Evolutionary conservation across 2,329 filamentous ascomycete species (phyloP).

Genomic region (Trichoderma simmonsii): DNA sequence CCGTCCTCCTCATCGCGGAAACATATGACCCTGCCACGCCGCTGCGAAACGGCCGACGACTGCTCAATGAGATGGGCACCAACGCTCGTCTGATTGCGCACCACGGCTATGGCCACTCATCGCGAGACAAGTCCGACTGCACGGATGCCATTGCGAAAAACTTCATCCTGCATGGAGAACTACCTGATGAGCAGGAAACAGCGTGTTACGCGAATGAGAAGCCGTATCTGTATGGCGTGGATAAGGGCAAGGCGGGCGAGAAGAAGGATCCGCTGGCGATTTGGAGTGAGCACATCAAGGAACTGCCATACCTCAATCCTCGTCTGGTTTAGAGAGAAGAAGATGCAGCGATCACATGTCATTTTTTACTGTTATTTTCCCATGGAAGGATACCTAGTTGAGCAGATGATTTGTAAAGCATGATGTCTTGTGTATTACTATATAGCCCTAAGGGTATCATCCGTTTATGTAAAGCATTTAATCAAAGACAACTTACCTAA

Average conservation of each 20-base stretch:
- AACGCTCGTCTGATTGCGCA: constrained; percentile 49
- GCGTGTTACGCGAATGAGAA: constrained; percentile 47
- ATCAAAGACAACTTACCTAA: neutral
- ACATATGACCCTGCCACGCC: constrained; percentile 51
- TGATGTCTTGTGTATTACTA: neutral
- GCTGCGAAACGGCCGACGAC: constrained; percentile 44
- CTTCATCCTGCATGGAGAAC: constrained; percentile 40
- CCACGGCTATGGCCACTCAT: constrained; percentile 49
- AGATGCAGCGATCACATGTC: neutral
- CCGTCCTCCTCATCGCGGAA: constrained; percentile 47
- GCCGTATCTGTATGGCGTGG: constrained; percentile 42
- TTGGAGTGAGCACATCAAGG: constrained; percentile 24
- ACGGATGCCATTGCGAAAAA: constrained; percentile 41
- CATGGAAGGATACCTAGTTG: neutral
- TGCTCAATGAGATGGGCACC: constrained; percentile 44
- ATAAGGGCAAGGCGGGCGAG: neutral
- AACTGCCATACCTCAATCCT: constrained; percentile 2
- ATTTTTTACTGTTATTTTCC: neutral
- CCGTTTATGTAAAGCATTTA: neutral
- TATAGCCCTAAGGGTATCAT: neutral
- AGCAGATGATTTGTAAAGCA: neutral
- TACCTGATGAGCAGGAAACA: constrained; percentile 43
- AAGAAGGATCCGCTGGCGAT: constrained; percentile 17
- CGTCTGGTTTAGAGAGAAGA: neutral
- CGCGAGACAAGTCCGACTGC: constrained; percentile 43